Base-by-base conservation (phyloP, 257 asterid species). In the Jaltomata sinuosa region DNA sequence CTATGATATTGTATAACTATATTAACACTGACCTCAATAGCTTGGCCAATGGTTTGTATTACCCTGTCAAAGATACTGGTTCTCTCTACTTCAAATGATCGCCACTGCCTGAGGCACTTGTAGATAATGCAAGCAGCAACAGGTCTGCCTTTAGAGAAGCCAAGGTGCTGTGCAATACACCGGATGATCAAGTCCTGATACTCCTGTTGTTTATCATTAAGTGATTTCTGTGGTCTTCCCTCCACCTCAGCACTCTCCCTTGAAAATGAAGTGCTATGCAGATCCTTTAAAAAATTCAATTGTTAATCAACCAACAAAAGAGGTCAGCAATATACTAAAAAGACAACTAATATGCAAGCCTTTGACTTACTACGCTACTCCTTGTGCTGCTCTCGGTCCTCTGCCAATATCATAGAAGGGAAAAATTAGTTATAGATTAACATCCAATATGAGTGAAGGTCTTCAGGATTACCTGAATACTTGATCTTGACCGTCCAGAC, bases 51-150 rank as follows among this genome's bases (percentile, higher is more conserved):
- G 87, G 99, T 94, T 89, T 97, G 98, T 85, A 95, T 97, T 85
- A 97, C 92, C 90, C 97, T 85, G 90, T 97, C 99, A 86, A 94
- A 97, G 87, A 97, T 97, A 90, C 98, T 97, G 29, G 98, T 97
- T 85, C 98, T 87, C 87, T 97, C 99, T 65, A 92, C 99, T 93
- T 97, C 99, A 85, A 97, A 97, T 16, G 99, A 97, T 81, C 90
- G 98, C 99, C 99, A 95, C 72, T 97, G 99, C 91, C 98, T 91
- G 59, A 97, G 98, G 89, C 98, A 97, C 87, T 97, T 97, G 92
- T 97, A 97, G 71, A 97, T 97, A 80, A 97, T 97, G 92, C 98
- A 97, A 65, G 98, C 99, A 82, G 99, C 97, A 82, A 97, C 95
- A 8, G 99, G 99, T 78, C 98, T 90, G 84, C 98, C 98, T 89